Percentiles rank a stretch among this genome's conserved stretches.
Conservation (phyloP, 1,139 yeast genomes). For the Nadsonia starkeyi-henricii region DNA sequence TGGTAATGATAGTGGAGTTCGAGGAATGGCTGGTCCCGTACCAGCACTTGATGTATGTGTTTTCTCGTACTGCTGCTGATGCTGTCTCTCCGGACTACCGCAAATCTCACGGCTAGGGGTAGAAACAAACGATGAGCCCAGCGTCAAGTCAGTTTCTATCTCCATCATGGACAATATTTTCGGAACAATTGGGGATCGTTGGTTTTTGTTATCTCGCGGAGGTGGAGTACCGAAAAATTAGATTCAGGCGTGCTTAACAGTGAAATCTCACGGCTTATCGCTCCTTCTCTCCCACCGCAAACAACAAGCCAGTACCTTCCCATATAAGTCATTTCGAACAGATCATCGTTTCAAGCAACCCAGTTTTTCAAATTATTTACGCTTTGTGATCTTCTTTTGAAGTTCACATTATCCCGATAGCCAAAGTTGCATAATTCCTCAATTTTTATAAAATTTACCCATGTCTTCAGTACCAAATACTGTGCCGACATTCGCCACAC, state of each 20-base stretch:
- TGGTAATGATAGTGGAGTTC: background rate
- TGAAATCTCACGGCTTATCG: background rate
- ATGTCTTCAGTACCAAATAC: background rate
- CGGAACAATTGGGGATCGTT: slow-evolving; percentile 17
- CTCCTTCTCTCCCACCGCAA: background rate
- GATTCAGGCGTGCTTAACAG: background rate
- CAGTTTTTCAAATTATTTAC: too few relatives aligned
- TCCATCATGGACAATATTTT: slow-evolving; percentile 10
- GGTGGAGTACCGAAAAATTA: too few relatives aligned
- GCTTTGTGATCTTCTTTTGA: too few relatives aligned
- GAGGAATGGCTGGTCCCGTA: background rate
- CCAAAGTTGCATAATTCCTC: too few relatives aligned
- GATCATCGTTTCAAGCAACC: background rate
- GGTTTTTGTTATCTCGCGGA: background rate
- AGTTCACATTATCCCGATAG: too few relatives aligned
- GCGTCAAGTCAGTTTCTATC: background rate
- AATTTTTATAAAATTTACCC: background rate
- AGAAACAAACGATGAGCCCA: background rate
- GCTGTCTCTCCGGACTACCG: background rate
- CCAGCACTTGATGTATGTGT: background rate
- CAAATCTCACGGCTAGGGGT: background rate
- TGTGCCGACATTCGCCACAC: background rate
- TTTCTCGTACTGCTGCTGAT: background rate
- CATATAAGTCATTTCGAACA: background rate
- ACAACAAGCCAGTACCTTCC: too few relatives aligned